Base-by-base conservation (phyloP, 805 yeast genomes). In the Monosporozyma siamensis region DNA sequence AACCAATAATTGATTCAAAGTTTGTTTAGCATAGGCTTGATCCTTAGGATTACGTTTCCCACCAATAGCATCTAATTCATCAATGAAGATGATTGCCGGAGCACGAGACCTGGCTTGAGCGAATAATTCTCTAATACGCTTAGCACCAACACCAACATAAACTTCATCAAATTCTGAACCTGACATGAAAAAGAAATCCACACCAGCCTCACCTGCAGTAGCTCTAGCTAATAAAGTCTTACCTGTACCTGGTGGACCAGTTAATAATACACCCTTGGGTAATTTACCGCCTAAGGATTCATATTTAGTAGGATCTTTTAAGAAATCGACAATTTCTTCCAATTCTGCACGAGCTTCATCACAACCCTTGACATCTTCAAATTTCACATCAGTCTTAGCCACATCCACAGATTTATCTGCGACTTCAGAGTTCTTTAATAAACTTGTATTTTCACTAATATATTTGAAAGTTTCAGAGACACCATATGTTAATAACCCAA, bases 211-310 rank as follows among this genome's bases (percentile, higher is more conserved):
- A 49, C 97, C 97, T 6, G 98, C 98, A 24, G 96, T 94, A 23
- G 98, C 97, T 55, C 97, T 78, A 0, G 97, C 97, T 49, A 92
- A 74, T 51, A 90, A 70, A 1, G 98, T 92, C 63, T 92, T 90
- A 76, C 98, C 98, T 5, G 98, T 90, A 66, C 98, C 98, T 34
- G 98, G 98, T 30, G 98, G 98, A 37, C 98, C 98, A 10, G 97
- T 92, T 50, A 90, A 71, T 45, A 92, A 69, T 6, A 92, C 95
- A 71, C 99, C 99, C 63, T 90, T 92, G 45, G 98, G 97, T 55
- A 92, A 72, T 64, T 89, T 89, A 40, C 98, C 99, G 51, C 99
- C 99, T 39, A 92, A 73, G 1, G 95, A 95, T 40, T 97, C 94
- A 67, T 88, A 92, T 63, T 86, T 84, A 15, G 95, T 78, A 17